Evolutionary conservation across 345 rosid genomes (phyloP).

Genomic region (Populus alba): DNA sequence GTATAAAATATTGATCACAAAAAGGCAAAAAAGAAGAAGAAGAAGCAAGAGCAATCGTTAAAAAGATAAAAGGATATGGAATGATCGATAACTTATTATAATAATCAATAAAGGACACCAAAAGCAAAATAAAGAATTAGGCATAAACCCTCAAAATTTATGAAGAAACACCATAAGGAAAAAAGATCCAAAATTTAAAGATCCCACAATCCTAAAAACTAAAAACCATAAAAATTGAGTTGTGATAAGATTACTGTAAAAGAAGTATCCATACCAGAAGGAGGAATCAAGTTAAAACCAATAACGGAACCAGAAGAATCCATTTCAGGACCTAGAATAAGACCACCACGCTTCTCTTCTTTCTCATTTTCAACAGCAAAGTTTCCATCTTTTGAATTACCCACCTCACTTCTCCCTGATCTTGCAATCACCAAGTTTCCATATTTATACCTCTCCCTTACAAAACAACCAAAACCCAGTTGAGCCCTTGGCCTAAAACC

Average conservation of each 20-base stretch:
- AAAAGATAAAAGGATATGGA: too few species aligned
- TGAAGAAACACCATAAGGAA: too few species aligned
- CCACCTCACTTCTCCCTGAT: slow-evolving; percentile 4
- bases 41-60: too few species aligned
- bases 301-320: slow-evolving; percentile 64
- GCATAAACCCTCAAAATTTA: too few species aligned
- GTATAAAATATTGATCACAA: too few species aligned
- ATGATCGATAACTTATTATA: too few species aligned
- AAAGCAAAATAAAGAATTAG: too few species aligned
- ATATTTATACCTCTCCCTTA: slow-evolving; percentile 16
- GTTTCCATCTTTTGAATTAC: slow-evolving; percentile 12
- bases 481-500: slow-evolving; percentile 15
- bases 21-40: too few species aligned
- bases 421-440: slow-evolving; percentile 29
- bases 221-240: background rate
- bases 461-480: slow-evolving; percentile 30
- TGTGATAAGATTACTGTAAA: background rate
- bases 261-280: slow-evolving; percentile 32
- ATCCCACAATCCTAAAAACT: background rate
- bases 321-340: slow-evolving; percentile 45
- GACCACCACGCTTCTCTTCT: slow-evolving; percentile 26
- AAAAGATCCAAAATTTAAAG: too few species aligned
- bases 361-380: slow-evolving; percentile 24
- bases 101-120: too few species aligned
- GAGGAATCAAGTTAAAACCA: slow-evolving; percentile 60